A percentile compares a stretch with the other conserved stretches of the same genome.
These are phyloP conservation scores for Pseudomicrostroma phylloplanum DNA, from an alignment of 1,284 basidiomycete species.

Conservation along the genomic window DNA sequence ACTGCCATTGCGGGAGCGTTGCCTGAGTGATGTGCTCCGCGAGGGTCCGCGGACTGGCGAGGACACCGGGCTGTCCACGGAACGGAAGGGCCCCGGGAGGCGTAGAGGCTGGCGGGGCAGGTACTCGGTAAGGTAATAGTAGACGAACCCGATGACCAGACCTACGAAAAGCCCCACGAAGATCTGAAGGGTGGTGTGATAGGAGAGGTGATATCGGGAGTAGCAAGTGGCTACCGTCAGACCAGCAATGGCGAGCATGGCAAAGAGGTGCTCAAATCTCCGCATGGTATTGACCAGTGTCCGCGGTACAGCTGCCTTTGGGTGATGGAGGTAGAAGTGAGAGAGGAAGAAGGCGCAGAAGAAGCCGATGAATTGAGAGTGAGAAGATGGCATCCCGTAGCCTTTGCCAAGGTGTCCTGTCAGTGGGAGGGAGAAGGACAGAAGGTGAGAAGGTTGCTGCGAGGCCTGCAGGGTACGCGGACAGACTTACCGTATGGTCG, in stretches of 20 bases:
- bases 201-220: conserved; percentile 66
- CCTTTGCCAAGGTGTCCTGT: conserved; percentile 64
- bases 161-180: conserved; percentile 68
- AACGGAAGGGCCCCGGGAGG: conserved; percentile 23
- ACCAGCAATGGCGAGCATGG: conserved; percentile 58
- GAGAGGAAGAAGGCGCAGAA: conserved; percentile 69
- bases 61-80: conserved; percentile 13
- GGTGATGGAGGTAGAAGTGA: conserved; percentile 68
- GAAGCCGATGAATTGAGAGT: conserved; percentile 82
- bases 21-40: neutral
- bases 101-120: conserved; percentile 53
- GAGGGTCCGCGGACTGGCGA: neutral
- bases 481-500: conserved; percentile 61
- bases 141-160: conserved; percentile 57
- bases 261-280: conserved; percentile 35
- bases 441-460: conserved; percentile 2
- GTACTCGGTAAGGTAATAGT: conserved; percentile 63
- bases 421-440: neutral
- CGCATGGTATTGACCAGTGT: conserved; percentile 27
- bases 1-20: conserved; percentile 10
- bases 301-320: conserved; percentile 55
- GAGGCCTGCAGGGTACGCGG: neutral
- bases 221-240: conserved; percentile 68
- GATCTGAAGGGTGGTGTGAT: conserved; percentile 68
- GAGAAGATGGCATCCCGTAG: conserved; percentile 80